A percentile compares a stretch with the other conserved stretches of the same genome.
These are phyloP conservation scores for Meyerozyma sp. DNA, from an alignment of 1,139 yeast genomes.

Conservation along the genomic window DNA sequence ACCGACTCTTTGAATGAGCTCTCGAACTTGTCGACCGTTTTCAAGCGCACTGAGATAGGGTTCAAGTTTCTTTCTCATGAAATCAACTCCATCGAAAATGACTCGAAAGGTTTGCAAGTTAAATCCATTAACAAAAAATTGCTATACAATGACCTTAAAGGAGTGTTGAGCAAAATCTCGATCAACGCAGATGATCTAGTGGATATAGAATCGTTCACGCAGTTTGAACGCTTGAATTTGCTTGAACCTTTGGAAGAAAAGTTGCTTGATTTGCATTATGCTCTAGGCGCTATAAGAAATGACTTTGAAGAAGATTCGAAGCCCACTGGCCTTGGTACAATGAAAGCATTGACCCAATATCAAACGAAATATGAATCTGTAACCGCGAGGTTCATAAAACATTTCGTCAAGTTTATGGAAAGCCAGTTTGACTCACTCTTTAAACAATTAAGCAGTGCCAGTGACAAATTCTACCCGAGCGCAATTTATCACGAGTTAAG, in stretches of 20 bases:
- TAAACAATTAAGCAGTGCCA: constrained; percentile 17
- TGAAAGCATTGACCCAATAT: constrained; percentile 73
- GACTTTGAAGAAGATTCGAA: constrained; percentile 26
- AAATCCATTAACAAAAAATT: constrained; percentile 75
- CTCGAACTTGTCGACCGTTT: constrained; percentile 51
- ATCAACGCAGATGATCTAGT: constrained; percentile 53
- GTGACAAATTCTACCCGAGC: constrained; percentile 4
- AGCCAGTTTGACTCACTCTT: constrained; percentile 35
- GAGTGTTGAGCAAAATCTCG: constrained; percentile 64
- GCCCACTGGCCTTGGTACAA: constrained; percentile 50
- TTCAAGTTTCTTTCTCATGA: constrained; percentile 52
- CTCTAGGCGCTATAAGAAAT: constrained; percentile 56
- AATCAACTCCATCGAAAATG: constrained; percentile 65
- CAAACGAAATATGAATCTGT: constrained; percentile 56
- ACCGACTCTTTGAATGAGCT: constrained; percentile 54
- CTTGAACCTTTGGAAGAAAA: constrained; percentile 51
- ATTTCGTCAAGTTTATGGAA: constrained; percentile 43
- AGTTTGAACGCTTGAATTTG: constrained; percentile 43
- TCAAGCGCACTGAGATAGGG: constrained; percentile 40
- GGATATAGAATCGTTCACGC: constrained; percentile 41
- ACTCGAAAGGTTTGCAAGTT: constrained; percentile 80
- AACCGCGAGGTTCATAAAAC: constrained; percentile 45
- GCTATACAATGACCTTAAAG: constrained; percentile 63
- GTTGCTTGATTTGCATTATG: constrained; percentile 56
- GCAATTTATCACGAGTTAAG: constrained; percentile 30